Evolutionary conservation across 2,329 filamentous ascomycete species (phyloP), one percentile per base, ranked within the genome.

Genomic region (Calonectria multiphialidica): DNA sequence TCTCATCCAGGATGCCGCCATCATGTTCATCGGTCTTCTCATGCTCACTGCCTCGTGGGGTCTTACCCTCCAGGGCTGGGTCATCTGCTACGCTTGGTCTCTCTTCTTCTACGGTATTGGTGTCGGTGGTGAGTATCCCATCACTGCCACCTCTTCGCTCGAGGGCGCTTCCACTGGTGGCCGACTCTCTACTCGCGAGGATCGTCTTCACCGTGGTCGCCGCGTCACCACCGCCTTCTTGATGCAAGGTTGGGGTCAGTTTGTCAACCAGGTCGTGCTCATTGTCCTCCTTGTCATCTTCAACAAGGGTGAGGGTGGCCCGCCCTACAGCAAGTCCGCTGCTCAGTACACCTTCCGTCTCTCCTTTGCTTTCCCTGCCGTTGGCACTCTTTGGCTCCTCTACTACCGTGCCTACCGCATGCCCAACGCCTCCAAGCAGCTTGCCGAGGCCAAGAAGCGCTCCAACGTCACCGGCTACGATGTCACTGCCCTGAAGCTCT

Each of bases 231-330:
- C 93, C 83, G 96, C 96, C 71, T 98, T 98, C 88, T 85, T 98
- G 85, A 98, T 98, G 96, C 96, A 98, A 85, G 96, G 96, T 67
- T 98, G 96, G 96, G 96, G 96, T 76, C 96, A 98, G 84, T 94
- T 98, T 83, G 88, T 94, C 87, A 98, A 98, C 90, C 96, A 98
- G 86, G 93, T 94, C 78, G 86, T 98, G 70, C 90, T 98, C 75
- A 98, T 98, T 80, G 83, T 98, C 66, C 88, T 97, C 63, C 90
- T 98, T 71, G 88, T 97, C 78, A 94, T 96, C 85, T 97, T 98
- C 90, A 95, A 98, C 88, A 92, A 93, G 80, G 94, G 94, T 68
- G 77, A 80, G 65, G 93, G 94, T 61, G 89, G 91, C 68, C 91
- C 94, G 25, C 95, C 95, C 3, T 98, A 98, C 87, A 93, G 91